A percentile compares a stretch with the other conserved stretches of the same genome.
These are phyloP conservation scores for Torulaspora microellipsoides DNA, from an alignment of 805 yeast species.

Conservation along the genomic window DNA sequence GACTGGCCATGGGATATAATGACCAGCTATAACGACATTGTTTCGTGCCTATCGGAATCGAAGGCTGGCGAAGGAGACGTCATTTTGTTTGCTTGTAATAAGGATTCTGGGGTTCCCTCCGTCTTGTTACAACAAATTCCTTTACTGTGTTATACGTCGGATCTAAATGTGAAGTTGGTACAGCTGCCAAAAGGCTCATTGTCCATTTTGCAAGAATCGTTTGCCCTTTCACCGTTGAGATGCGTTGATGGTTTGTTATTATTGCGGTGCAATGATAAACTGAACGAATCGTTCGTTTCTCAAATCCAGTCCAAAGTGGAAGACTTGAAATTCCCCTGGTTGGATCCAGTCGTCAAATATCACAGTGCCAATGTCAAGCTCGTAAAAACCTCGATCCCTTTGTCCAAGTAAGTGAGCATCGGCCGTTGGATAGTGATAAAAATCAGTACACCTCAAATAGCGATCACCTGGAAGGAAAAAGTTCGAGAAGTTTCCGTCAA, in stretches of 20 bases:
- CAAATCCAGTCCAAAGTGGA: conserved; percentile 19
- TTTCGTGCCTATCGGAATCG: conserved; percentile 43
- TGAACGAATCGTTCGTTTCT: conserved; percentile 19
- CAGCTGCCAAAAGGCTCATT: conserved; percentile 51
- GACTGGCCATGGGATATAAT: conserved; percentile 22
- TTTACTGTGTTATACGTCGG: conserved; percentile 42
- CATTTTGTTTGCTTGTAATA: conserved; percentile 54
- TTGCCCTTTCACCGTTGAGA: conserved; percentile 3
- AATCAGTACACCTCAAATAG: background rate
- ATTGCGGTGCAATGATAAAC: conserved; percentile 18
- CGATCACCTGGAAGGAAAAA: background rate
- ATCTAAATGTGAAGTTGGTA: conserved; percentile 44
- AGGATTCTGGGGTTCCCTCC: conserved; percentile 44
- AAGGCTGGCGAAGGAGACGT: conserved; percentile 5
- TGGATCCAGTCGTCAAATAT: conserved; percentile 18
- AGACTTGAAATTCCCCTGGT: conserved; percentile 25
- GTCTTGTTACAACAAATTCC: conserved; percentile 58
- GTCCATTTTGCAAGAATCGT: conserved; percentile 8
- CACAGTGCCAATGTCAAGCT: conserved; percentile 17
- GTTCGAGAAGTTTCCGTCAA: conserved; percentile 3
- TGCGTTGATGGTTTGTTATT: conserved; percentile 25
- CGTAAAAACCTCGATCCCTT: conserved; percentile 23
- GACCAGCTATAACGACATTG: conserved; percentile 48
- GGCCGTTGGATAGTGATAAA: background rate
- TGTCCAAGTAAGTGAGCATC: background rate